Evolutionary conservation across 352 stramenopile species (phyloP), one percentile per base, ranked within the genome.

Genomic region (Globisporangium recalcitrans): DNA sequence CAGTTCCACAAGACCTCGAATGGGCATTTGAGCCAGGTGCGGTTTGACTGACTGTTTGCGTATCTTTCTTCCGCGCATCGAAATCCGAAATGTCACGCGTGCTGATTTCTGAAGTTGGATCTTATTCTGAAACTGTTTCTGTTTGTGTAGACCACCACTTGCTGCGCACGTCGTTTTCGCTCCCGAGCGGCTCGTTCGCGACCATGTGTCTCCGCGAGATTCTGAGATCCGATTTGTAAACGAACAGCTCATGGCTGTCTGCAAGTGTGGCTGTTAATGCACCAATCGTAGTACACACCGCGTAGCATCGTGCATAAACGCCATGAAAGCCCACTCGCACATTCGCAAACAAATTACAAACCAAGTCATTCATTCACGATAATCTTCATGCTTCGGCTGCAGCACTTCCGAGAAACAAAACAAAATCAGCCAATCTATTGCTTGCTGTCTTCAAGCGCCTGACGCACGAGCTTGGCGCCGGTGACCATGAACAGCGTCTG

Each of bases 401-500:
- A 9, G 14, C 19, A 52, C 22, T 31, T 31, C 26, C 22, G 34
- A 56, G 26, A 56, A 19, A 27, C n/a, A n/a, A n/a, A n/a, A n/a
- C n/a, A 52, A 29, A 14, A 16, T 46, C 31, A 11, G 11, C 16
- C 53, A 44, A 16, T 67, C 60, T 68, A 69, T 62, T 73, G 16
- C 52, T 80, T 75, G 59, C 54, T 73, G 63, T 88, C 73, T 60
- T 90, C 83, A 10, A 96, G 76, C 64, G 83, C 82, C 63, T 95
- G 82, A 56, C 89, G 88, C 63, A 97, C 78, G 48, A 97, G 80
- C 75, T 97, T 97, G 31, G 88, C 88, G 29, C 88, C 88, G 42
- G 88, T 97, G 71, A 97, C 88, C 88, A 97, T 97, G 67, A 97
- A 97, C 47, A 97, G 79, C 67, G 88, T 97, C 74, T 97, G 88